Percentiles rank a stretch among this genome's conserved stretches.
Conservation (phyloP, 164 flowering plant species). For the Nymphaea colorata region DNA sequence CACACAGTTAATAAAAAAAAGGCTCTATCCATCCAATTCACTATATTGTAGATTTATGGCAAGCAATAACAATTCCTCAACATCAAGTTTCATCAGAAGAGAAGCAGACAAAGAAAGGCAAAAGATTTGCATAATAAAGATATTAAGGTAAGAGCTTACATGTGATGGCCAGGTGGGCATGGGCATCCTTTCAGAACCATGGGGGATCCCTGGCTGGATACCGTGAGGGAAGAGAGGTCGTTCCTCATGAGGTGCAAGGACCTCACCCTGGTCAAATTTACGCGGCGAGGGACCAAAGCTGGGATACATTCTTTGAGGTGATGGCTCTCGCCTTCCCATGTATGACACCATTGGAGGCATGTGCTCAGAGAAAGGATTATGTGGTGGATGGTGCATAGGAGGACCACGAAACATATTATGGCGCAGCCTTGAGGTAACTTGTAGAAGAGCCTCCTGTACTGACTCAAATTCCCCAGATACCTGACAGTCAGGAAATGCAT, state of each 20-base stretch:
- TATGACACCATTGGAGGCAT: constrained; percentile 36
- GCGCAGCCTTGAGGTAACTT: constrained; percentile 62
- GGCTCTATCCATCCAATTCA: no score
- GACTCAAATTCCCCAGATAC: constrained; percentile 70
- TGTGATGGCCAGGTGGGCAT: constrained; percentile 39
- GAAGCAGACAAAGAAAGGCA: not conserved
- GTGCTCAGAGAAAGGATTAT: constrained; percentile 48
- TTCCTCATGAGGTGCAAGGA: constrained; percentile 49
- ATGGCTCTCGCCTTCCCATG: constrained; percentile 60
- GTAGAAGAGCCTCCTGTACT: constrained; percentile 85
- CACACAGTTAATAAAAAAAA: no score
- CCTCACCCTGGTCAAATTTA: constrained; percentile 45
- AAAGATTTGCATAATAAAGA: not conserved
- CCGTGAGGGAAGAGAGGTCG: constrained; percentile 47
- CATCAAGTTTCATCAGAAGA: not conserved
- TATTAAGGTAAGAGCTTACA: not conserved
- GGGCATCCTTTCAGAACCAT: constrained; percentile 47
- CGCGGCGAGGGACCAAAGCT: constrained; percentile 43
- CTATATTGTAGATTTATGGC: no score
- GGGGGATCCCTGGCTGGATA: constrained; percentile 50
- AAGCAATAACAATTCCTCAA: not conserved
- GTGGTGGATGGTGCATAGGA: constrained; percentile 25
- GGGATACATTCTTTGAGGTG: constrained; percentile 57
- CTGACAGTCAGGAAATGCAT: constrained; percentile 20
- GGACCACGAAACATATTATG: constrained; percentile 65